These are phyloP conservation scores for Dentiscutata heterogama DNA, from an alignment of 371 early-diverging fungal genomes.

Conservation along the genomic window DNA sequence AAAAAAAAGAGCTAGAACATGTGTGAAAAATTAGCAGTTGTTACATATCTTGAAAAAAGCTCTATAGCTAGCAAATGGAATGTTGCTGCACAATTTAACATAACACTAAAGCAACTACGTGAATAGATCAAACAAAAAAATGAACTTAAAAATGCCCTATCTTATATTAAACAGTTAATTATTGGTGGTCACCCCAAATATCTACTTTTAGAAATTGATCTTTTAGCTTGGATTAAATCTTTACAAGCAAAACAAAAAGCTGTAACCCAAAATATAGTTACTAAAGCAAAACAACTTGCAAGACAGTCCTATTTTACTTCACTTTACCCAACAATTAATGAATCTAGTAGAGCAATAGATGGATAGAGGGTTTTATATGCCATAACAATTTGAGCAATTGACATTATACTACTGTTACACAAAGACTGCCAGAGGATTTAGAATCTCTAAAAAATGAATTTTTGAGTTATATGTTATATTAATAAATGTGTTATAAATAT, in stretches of 20 bases:
- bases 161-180: not conserved
- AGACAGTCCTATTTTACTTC: not conserved
- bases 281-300: not conserved
- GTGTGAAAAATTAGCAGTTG: not conserved
- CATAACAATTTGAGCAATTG: not conserved
- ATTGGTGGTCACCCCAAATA: not conserved
- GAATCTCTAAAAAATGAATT: not conserved
- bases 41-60: conserved; percentile 5
- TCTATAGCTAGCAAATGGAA: not conserved
- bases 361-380: not conserved
- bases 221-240: too few relatives aligned
- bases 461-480: not conserved
- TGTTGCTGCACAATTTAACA: not conserved
- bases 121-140: not conserved
- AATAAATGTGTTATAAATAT: not conserved
- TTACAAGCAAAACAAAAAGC: not conserved
- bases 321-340: not conserved
- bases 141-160: not conserved
- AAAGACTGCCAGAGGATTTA: not conserved
- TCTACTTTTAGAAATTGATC: not conserved
- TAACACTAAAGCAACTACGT: not conserved
- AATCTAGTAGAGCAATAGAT: not conserved
- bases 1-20: conserved; percentile 12
- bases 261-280: not conserved
- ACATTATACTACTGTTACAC: not conserved